These are phyloP conservation scores for Harringtonia lauricola DNA, from an alignment of 2,329 filamentous ascomycete species.

Conservation along the genomic window DNA sequence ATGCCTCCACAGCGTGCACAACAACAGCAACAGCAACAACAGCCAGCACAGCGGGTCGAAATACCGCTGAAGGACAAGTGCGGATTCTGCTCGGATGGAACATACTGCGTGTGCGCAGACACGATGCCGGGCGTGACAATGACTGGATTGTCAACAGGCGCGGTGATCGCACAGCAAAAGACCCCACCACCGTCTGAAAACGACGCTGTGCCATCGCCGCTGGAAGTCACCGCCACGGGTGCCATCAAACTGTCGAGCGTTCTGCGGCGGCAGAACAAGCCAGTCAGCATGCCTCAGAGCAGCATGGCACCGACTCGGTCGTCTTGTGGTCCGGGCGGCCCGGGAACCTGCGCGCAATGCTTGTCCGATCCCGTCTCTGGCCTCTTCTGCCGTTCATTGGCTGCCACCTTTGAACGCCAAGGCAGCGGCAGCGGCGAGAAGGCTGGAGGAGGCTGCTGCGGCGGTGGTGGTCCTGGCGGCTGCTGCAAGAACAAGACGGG, in stretches of 20 bases:
- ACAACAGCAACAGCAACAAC: slow-evolving; percentile 1
- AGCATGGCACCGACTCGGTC: slow-evolving; percentile 13
- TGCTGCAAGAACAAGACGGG: slow-evolving; percentile 45
- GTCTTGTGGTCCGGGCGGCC: slow-evolving; percentile 54
- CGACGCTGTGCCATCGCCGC: slow-evolving; percentile 43
- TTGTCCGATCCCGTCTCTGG: slow-evolving; percentile 67
- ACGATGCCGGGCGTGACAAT: slow-evolving; percentile 18
- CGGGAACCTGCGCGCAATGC: slow-evolving; percentile 71
- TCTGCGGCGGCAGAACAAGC: slow-evolving; percentile 18
- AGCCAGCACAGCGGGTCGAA: slow-evolving; percentile 12
- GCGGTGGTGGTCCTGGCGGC: slow-evolving; percentile 48
- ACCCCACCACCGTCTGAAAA: slow-evolving; percentile 52
- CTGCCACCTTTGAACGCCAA: slow-evolving; percentile 47
- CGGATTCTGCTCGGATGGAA: slow-evolving; percentile 74
- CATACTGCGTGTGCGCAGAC: slow-evolving; percentile 73
- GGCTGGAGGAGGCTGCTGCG: slow-evolving; percentile 44
- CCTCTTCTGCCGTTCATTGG: slow-evolving; percentile 72
- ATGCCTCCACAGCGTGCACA: slow-evolving; percentile 3
- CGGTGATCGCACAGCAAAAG: slow-evolving; percentile 32
- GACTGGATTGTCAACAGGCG: slow-evolving; percentile 16
- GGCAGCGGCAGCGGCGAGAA: slow-evolving; percentile 8
- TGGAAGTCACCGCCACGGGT: slow-evolving; percentile 49
- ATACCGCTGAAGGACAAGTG: slow-evolving; percentile 55
- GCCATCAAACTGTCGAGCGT: slow-evolving; percentile 46
- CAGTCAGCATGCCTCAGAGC: slow-evolving; percentile 5